phyloP scores from a whole-genome alignment of 2,329 filamentous ascomycete species.

The Xylariaceae sp. region DNA sequence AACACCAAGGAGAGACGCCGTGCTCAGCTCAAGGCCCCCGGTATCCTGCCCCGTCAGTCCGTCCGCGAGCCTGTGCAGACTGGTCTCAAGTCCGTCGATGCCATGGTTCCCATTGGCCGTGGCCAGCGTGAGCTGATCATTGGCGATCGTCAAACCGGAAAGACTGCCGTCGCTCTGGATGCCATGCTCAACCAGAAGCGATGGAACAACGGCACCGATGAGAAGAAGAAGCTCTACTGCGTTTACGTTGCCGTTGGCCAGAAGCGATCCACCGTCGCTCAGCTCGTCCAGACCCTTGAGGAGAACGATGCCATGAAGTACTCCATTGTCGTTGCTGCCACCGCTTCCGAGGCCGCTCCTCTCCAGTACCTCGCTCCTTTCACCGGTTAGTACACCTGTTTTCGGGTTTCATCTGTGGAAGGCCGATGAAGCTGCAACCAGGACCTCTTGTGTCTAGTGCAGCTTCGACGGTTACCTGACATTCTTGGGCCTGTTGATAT shows the following conservation, averaged over 20 bases:
- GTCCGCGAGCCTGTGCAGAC: constrained; percentile 99
- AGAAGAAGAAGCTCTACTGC: constrained; percentile 99
- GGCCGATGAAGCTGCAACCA: too few species aligned
- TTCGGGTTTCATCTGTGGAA: too few species aligned
- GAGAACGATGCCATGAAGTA: constrained; percentile 99
- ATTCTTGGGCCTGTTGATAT: too few species aligned
- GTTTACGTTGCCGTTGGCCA: constrained; percentile 98
- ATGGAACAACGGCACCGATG: constrained; percentile 84
- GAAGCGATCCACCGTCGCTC: constrained; percentile 98
- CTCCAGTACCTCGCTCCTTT: constrained; percentile 93
- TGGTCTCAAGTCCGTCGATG: constrained; percentile 97
- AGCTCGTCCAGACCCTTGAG: constrained; percentile 99
- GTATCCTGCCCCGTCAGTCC: constrained; percentile 93
- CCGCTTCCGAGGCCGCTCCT: constrained; percentile 92
- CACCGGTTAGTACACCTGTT: constrained; percentile 52
- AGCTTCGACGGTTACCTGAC: too few species aligned
- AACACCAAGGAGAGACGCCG: constrained; percentile 87
- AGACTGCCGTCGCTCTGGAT: constrained; percentile 97
- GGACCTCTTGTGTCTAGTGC: too few species aligned
- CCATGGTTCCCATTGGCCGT: constrained; percentile 99
- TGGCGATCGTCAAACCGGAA: constrained; percentile 99
- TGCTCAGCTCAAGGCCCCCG: constrained; percentile 98
- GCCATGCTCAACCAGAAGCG: constrained; percentile 99
- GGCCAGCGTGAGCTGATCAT: constrained; percentile 99
- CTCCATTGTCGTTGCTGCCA: constrained; percentile 87